Conservation (phyloP, 345 rosid genomes). For the Pistacia atlantica region DNA sequence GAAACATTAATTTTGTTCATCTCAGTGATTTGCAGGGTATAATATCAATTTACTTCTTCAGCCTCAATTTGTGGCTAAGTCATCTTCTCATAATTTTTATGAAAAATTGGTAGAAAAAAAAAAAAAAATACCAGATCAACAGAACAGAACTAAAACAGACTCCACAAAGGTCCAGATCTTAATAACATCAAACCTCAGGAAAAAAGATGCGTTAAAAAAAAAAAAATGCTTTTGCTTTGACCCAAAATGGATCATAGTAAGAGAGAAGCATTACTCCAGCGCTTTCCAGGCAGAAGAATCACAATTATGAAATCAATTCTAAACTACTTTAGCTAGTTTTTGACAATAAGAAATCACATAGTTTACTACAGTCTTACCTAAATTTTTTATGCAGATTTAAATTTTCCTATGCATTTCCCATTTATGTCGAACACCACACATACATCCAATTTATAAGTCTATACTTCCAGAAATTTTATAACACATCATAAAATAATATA, state of each 20-base stretch:
- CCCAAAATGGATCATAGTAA: neutral
- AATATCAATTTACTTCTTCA: neutral
- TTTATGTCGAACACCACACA: too few species aligned
- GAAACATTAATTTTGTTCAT: neutral
- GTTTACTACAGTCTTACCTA: neutral
- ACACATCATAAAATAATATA: neutral
- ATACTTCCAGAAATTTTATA: neutral
- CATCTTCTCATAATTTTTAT: neutral
- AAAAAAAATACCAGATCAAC: neutral
- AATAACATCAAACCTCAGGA: neutral
- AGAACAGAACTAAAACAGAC: neutral
- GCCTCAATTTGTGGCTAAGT: neutral
- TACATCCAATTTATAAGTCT: too few species aligned
- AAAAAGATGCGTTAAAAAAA: neutral
- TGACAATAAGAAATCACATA: neutral
- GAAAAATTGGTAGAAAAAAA: neutral
- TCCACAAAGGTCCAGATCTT: neutral
- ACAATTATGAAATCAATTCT: neutral
- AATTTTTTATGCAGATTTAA: conserved; percentile 1
- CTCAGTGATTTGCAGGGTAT: neutral
- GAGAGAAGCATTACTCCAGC: neutral
- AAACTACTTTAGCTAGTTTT: neutral
- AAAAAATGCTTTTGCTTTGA: neutral
- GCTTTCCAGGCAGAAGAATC: too few species aligned
- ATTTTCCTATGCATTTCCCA: neutral